phyloP scores from a whole-genome alignment of 2,329 filamentous ascomycete genomes.

The Helotiales sp. region DNA sequence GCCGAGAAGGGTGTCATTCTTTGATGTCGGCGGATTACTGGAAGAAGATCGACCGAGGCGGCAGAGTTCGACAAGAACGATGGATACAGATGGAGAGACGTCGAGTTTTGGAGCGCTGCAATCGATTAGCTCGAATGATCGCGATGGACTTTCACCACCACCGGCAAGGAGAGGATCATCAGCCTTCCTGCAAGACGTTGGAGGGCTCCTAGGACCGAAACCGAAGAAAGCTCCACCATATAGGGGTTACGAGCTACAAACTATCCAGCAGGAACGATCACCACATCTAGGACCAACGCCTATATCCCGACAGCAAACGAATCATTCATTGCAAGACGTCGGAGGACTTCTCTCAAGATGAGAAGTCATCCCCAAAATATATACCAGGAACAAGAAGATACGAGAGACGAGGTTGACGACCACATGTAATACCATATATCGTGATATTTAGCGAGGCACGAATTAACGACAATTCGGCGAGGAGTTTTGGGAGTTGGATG shows the following conservation, averaged over 20 bases:
- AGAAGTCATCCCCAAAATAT: neutral
- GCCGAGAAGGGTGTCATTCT: conserved; percentile 71
- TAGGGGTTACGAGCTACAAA: conserved; percentile 30
- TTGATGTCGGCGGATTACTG: conserved; percentile 79
- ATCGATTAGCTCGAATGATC: conserved; percentile 16
- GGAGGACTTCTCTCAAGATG: conserved; percentile 39
- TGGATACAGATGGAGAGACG: conserved; percentile 32
- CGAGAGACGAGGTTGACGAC: neutral
- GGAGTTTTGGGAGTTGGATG: conserved; percentile 7
- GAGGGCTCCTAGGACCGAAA: conserved; percentile 50
- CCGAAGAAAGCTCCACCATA: conserved; percentile 19
- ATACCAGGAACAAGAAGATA: neutral
- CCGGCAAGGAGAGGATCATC: conserved; percentile 54
- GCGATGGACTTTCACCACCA: conserved; percentile 40
- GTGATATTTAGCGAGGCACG: conserved; percentile 7
- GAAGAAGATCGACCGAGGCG: conserved; percentile 45
- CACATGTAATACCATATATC: conserved; percentile 4
- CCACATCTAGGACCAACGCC: conserved; percentile 16
- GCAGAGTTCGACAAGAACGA: conserved; percentile 26
- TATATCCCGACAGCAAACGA: conserved; percentile 30
- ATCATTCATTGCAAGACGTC: conserved; percentile 42
- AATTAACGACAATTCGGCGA: neutral
- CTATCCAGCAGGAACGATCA: conserved; percentile 26
- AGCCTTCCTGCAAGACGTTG: conserved; percentile 58
- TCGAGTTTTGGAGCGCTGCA: conserved; percentile 21